Conservation (phyloP, 176 grass and related monocot species). For the Dactylis glomerata region DNA sequence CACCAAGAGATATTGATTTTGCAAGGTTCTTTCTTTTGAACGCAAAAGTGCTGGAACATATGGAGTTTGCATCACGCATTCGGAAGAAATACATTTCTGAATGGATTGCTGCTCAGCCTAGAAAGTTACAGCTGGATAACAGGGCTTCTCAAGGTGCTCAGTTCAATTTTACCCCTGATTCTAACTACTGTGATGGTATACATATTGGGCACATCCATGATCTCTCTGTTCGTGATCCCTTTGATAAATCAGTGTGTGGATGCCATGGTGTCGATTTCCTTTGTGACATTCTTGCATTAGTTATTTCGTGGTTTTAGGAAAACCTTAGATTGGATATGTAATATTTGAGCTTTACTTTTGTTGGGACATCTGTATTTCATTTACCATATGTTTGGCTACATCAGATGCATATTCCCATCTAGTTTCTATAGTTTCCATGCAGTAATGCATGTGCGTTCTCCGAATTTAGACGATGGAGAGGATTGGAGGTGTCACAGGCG, state of each 20-base stretch:
- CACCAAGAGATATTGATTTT: not conserved
- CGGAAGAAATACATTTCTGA: not conserved
- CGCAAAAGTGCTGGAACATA: not conserved
- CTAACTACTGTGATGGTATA: not conserved
- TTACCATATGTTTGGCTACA: not conserved
- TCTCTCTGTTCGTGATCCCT: not conserved
- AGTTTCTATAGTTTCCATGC: too few relatives aligned
- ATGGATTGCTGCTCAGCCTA: not conserved
- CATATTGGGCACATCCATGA: not conserved
- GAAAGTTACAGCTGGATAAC: not conserved
- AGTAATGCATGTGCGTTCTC: not conserved
- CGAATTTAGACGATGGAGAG: not conserved
- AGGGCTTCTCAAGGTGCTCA: not conserved
- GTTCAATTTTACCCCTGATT: not conserved
- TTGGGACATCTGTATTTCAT: not conserved
- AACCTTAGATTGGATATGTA: not conserved
- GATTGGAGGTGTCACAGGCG: too few relatives aligned
- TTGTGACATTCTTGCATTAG: not conserved
- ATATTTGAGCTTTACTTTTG: not conserved
- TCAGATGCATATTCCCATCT: not conserved
- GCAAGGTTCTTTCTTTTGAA: not conserved
- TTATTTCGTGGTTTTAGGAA: not conserved
- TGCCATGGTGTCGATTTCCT: not conserved
- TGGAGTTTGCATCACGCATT: not conserved
- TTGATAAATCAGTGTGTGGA: not conserved